These are phyloP conservation scores for Moesziomyces sp. DNA, from an alignment of 1,284 basidiomycete species.

Conservation along the genomic window DNA sequence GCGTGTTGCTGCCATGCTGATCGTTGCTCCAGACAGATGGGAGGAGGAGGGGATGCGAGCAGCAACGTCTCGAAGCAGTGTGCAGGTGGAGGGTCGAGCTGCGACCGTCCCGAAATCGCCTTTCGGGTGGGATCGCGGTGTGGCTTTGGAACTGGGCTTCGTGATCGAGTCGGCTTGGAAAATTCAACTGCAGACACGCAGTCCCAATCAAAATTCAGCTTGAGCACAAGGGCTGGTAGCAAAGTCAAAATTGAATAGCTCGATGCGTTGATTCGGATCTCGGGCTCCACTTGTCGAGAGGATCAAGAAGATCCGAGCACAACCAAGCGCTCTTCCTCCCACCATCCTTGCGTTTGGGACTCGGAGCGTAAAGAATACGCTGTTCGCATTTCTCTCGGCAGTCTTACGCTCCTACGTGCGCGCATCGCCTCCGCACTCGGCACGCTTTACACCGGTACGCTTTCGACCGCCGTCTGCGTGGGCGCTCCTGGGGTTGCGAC, in stretches of 20 bases:
- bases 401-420: conserved; percentile 2
- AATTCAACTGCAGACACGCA: background rate
- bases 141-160: background rate
- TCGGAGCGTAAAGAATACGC: background rate
- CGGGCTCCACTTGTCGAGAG: conserved; percentile 13
- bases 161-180: background rate
- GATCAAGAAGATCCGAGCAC: background rate
- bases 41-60: background rate
- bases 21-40: background rate
- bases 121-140: no score
- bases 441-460: conserved; percentile 13
- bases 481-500: conserved; percentile 9
- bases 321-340: no score
- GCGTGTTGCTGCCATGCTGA: conserved; percentile 33
- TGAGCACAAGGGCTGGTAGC: no score
- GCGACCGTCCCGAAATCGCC: background rate
- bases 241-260: conserved; percentile 3
- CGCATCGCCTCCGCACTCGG: conserved; percentile 10
- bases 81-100: background rate
- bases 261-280: conserved; percentile 9
- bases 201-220: conserved; percentile 12
- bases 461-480: conserved; percentile 10
- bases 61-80: background rate
- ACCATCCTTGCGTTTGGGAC: no score
- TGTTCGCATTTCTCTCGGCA: conserved; percentile 15